Evolutionary conservation across 352 stramenopile species (phyloP).

Genomic region (Phytophthora cactorum): DNA sequence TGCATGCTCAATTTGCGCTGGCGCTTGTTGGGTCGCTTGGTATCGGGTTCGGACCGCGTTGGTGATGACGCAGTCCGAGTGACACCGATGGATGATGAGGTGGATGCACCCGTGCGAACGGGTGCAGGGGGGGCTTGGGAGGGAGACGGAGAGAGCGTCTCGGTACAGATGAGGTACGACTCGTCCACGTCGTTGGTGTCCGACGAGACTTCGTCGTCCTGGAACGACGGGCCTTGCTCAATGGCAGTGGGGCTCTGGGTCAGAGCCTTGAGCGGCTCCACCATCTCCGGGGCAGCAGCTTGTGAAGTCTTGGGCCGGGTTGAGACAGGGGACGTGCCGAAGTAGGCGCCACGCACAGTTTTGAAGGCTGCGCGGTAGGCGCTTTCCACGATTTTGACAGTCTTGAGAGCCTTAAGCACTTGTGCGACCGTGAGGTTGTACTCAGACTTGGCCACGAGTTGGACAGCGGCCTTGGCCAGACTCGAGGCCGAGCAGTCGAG

Average conservation of each 20-base stretch:
- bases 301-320: conserved; percentile 19
- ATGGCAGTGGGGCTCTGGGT: conserved; percentile 43
- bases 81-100: conserved; percentile 32
- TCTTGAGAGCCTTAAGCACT: conserved; percentile 31
- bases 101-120: conserved; percentile 21
- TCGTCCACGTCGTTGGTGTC: conserved; percentile 16
- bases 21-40: conserved; percentile 33
- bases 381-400: conserved; percentile 28
- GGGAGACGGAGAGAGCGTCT: conserved; percentile 44
- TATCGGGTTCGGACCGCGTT: conserved; percentile 26
- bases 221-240: conserved; percentile 24
- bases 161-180: conserved; percentile 37
- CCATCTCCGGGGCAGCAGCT: conserved; percentile 23
- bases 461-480: conserved; percentile 51
- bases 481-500: conserved; percentile 48
- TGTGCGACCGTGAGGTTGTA: conserved; percentile 36
- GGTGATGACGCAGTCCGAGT: conserved; percentile 36
- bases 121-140: conserved; percentile 25
- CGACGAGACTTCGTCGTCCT: conserved; percentile 17
- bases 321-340: conserved; percentile 5
- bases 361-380: conserved; percentile 43
- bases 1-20: conserved; percentile 41
- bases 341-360: conserved; percentile 43
- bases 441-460: conserved; percentile 50
- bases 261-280: conserved; percentile 34